Percentiles rank a stretch among this genome's conserved stretches.
Conservation (phyloP, 768 basidiomycete genomes). For the Rhodotorula diobovata region DNA sequence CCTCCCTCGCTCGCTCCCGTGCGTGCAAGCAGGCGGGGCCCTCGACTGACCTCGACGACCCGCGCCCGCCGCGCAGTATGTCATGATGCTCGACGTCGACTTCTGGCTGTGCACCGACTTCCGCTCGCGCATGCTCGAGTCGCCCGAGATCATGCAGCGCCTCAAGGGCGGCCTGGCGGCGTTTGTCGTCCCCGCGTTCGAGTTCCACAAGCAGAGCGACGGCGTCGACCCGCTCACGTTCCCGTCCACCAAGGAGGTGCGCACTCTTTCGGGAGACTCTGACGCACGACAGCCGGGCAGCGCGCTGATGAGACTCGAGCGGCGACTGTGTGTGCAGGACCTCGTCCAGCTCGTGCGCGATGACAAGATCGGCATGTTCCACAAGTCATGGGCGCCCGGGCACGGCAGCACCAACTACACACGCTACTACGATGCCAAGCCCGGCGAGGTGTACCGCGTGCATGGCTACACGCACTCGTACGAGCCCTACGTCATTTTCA, state of each 20-base stretch:
- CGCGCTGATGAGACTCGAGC: conserved; percentile 45
- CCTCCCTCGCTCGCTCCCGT: background rate
- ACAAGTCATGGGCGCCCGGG: conserved; percentile 68
- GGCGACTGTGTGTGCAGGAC: conserved; percentile 30
- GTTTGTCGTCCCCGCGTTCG: conserved; percentile 79
- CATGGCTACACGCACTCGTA: conserved; percentile 71
- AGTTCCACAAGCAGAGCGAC: conserved; percentile 64
- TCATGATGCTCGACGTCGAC: conserved; percentile 89
- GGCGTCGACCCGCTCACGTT: conserved; percentile 60
- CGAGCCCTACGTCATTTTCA: conserved; percentile 82
- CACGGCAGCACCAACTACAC: conserved; percentile 77
- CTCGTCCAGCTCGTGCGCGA: conserved; percentile 60
- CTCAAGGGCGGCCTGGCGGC: conserved; percentile 60
- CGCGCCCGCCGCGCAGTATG: conserved; percentile 48
- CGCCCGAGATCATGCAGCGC: conserved; percentile 51
- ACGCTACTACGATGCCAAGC: conserved; percentile 59
- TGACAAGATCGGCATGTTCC: conserved; percentile 67
- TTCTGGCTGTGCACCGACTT: conserved; percentile 81
- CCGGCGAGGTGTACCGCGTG: conserved; percentile 68
- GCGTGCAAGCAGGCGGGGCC: background rate
- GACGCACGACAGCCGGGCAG: background rate
- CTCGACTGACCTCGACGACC: background rate
- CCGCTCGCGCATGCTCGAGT: conserved; percentile 56
- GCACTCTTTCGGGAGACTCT: conserved; percentile 40
- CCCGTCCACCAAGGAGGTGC: conserved; percentile 65